Base-by-base conservation (phyloP, 352 stramenopile species). In the Peronospora tabacina region DNA sequence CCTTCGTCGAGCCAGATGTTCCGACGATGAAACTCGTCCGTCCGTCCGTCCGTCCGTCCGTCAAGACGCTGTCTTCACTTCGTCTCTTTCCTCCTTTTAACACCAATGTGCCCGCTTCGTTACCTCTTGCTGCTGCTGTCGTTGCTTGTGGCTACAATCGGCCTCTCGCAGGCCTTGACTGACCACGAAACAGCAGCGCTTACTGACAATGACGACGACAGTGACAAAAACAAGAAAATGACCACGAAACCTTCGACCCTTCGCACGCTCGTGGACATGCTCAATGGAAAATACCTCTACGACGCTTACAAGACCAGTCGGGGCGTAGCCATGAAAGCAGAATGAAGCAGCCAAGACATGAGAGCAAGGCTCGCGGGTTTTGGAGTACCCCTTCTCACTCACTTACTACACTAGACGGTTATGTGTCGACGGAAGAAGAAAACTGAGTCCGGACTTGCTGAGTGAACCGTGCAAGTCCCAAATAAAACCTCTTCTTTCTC, bases 211-310 rank as follows among this genome's bases (percentile, higher is more conserved):
- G 63, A 75, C n/a, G 73, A 86, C 22, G 68, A n/a, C n/a, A n/a
- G n/a, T n/a, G n/a, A 26, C 5, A 22, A 22, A 22, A 26, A 26
- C 22, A 5, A 85, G 36, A 70, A 87, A 51, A 58, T 41, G 61
- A 51, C 47, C 26, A 54, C 57, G 55, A 62, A 58, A 49, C 63
- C 77, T 66, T 81, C 79, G 37, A 70, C 59, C 7, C 61, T 90
- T 42, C 77, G 79, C 57, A 90, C 78, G 63, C 63, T 93, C 38
- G 43, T 90, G 12, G 79, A 91, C 58, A 93, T 93, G 82, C 80
- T 93, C 58, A 90, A 87, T 48, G 82, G 82, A 52, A 82, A 85
- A 44, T 93, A 93, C 58, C 59, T 93, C n/a, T 87, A 90, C 61
- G 73, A 93, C 59, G 77, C 80, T 7, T 93, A 69, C 61, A 82